Evolutionary conservation across 805 yeast species (phyloP).

Genomic region (Naumovozyma dairenensis): DNA sequence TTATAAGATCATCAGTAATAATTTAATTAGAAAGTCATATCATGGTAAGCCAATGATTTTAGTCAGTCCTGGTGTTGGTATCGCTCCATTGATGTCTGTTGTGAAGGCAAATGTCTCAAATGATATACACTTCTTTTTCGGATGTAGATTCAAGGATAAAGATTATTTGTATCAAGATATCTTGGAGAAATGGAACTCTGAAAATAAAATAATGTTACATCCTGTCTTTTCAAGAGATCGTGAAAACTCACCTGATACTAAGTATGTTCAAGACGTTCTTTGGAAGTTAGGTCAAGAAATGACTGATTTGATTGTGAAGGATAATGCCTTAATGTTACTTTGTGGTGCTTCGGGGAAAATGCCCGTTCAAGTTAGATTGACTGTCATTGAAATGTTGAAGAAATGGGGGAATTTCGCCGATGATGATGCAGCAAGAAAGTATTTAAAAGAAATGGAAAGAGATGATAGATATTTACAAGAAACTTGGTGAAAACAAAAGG

Average conservation of each 20-base stretch:
- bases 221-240: conserved; percentile 43
- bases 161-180: conserved; percentile 58
- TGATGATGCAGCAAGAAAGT: conserved; percentile 40
- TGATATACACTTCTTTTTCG: conserved; percentile 51
- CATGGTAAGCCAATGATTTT: conserved; percentile 47
- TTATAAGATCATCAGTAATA: conserved; percentile 42
- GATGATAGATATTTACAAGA: conserved; percentile 69
- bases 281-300: conserved; percentile 42
- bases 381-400: conserved; percentile 53
- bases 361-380: conserved; percentile 84
- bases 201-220: conserved; percentile 33
- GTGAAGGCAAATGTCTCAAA: conserved; percentile 33
- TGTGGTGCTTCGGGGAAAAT: conserved; percentile 93
- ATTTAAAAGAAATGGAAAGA: conserved; percentile 50
- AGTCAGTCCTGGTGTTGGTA: conserved; percentile 92
- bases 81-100: conserved; percentile 82
- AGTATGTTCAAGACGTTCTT: conserved; percentile 72
- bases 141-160: conserved; percentile 54
- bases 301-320: conserved; percentile 41
- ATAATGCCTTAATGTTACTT: conserved; percentile 57
- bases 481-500: conserved; percentile 51
- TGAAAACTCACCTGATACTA: conserved; percentile 31
- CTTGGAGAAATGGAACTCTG: conserved; percentile 35
- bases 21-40: conserved; percentile 29
- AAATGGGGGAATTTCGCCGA: conserved; percentile 33